phyloP scores from a whole-genome alignment of 1,139 yeast genomes.

The Arxiozyma slooffiae region DNA sequence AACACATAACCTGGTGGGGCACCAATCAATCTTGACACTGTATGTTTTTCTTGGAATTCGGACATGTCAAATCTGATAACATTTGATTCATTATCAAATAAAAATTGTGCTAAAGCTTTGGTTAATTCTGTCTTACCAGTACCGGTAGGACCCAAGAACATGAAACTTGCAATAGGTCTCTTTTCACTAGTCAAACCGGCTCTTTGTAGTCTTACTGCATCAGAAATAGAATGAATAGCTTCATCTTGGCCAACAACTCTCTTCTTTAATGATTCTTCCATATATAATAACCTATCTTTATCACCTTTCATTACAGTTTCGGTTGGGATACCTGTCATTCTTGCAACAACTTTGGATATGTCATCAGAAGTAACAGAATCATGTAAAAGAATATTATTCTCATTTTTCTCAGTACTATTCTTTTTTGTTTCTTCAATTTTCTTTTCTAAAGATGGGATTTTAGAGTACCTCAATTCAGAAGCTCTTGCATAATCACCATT shows the following conservation, averaged over 20 bases:
- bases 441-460: slow-evolving; percentile 68
- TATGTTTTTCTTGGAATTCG: slow-evolving; percentile 90
- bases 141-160: slow-evolving; percentile 96
- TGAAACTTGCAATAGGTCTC: slow-evolving; percentile 90
- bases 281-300: slow-evolving; percentile 75
- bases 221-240: slow-evolving; percentile 80
- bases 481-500: slow-evolving; percentile 81
- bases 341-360: slow-evolving; percentile 81
- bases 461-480: slow-evolving; percentile 77
- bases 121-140: slow-evolving; percentile 96
- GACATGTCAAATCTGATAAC: slow-evolving; percentile 94
- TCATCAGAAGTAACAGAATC: slow-evolving; percentile 93
- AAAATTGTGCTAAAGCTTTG: slow-evolving; percentile 79
- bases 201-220: slow-evolving; percentile 90
- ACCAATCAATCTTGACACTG: slow-evolving; percentile 83
- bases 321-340: slow-evolving; percentile 96
- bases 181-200: slow-evolving; percentile 92
- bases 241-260: slow-evolving; percentile 94
- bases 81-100: slow-evolving; percentile 79
- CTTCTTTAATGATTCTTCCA: slow-evolving; percentile 69
- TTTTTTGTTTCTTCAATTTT: slow-evolving; percentile 46
- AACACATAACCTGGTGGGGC: slow-evolving; percentile 98
- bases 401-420: slow-evolving; percentile 18
- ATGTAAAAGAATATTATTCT: slow-evolving; percentile 45
- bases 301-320: slow-evolving; percentile 87